Evolutionary conservation across 2,329 filamentous ascomycete species (phyloP).

Genomic region (Diaporthe sp.): DNA sequence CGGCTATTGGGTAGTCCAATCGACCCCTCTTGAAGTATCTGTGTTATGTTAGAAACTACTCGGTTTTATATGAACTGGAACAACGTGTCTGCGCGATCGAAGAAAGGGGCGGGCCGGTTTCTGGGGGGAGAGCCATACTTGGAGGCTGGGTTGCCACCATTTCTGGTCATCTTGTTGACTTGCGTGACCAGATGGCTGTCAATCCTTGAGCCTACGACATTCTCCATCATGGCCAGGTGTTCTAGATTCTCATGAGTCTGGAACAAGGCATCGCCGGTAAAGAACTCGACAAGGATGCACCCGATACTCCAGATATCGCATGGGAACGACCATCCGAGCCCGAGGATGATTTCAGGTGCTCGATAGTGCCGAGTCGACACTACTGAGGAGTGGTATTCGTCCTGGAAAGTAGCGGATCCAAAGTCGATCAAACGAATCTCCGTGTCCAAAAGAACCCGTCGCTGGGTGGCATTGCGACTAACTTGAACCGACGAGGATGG

Average conservation of each 20-base stretch:
- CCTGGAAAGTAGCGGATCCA: conserved; percentile 79
- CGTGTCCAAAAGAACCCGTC: conserved; percentile 75
- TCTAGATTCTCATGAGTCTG: conserved; percentile 81
- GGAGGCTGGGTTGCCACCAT: conserved; percentile 71
- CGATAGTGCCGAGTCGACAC: conserved; percentile 79
- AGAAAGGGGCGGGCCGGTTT: too few relatives aligned
- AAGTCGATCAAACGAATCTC: conserved; percentile 81
- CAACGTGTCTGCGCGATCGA: neutral
- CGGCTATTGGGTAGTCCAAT: conserved; percentile 74
- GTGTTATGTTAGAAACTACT: conserved; percentile 46
- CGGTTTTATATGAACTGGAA: neutral
- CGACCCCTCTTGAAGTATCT: conserved; percentile 77
- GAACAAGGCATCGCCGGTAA: conserved; percentile 78
- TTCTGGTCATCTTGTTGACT: conserved; percentile 70
- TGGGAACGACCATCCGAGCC: conserved; percentile 78
- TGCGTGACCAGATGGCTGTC: conserved; percentile 70
- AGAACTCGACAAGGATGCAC: conserved; percentile 80
- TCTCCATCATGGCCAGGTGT: conserved; percentile 83
- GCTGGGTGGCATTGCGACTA: conserved; percentile 72
- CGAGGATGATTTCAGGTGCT: conserved; percentile 78
- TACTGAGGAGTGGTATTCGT: conserved; percentile 80
- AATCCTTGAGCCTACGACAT: conserved; percentile 71
- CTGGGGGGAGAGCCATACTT: conserved; percentile 61
- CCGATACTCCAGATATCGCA: conserved; percentile 83
- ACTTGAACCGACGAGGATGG: conserved; percentile 75